phyloP scores from a whole-genome alignment of 495 filamentous ascomycete species.

The Penicillium steckii region DNA sequence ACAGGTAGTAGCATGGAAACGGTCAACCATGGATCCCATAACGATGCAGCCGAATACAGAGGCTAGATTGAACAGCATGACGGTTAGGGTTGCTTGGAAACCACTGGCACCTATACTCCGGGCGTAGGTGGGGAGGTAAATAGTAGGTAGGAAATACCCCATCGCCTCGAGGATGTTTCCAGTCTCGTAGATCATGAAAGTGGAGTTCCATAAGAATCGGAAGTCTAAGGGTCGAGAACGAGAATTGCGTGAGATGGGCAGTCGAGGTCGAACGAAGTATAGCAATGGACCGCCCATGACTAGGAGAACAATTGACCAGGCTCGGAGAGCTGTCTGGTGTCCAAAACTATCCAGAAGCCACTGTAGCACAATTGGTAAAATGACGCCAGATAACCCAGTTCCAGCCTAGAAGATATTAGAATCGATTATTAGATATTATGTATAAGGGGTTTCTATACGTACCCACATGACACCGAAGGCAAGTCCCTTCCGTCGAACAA shows the following conservation, averaged over 20 bases:
- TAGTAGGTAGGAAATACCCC: slow-evolving; percentile 60
- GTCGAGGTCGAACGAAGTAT: slow-evolving; percentile 48
- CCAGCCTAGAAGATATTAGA: slow-evolving; percentile 26
- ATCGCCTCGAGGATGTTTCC: slow-evolving; percentile 55
- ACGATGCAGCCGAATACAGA: slow-evolving; percentile 54
- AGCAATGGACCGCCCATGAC: slow-evolving; percentile 51
- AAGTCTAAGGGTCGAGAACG: slow-evolving; percentile 26
- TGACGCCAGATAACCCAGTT: slow-evolving; percentile 40
- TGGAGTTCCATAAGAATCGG: slow-evolving; percentile 40
- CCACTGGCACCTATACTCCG: slow-evolving; percentile 36
- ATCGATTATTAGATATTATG: background rate
- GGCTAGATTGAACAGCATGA: slow-evolving; percentile 52
- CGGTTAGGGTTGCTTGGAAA: slow-evolving; percentile 38
- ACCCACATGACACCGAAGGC: slow-evolving; percentile 53
- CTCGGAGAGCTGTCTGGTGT: slow-evolving; percentile 49
- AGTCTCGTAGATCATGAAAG: slow-evolving; percentile 52
- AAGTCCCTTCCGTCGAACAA: slow-evolving; percentile 44
- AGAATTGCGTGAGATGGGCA: slow-evolving; percentile 38
- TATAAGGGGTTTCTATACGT: background rate
- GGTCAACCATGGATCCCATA: slow-evolving; percentile 57
- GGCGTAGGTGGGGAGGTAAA: slow-evolving; percentile 61
- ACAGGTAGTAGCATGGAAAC: slow-evolving; percentile 53
- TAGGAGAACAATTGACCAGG: slow-evolving; percentile 47
- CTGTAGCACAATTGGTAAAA: slow-evolving; percentile 50
- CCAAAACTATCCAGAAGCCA: slow-evolving; percentile 50